A percentile compares a stretch with the other conserved stretches of the same genome.
Conservation (phyloP, 345 rosid species). For the Zanthoxylum bungeanum region DNA sequence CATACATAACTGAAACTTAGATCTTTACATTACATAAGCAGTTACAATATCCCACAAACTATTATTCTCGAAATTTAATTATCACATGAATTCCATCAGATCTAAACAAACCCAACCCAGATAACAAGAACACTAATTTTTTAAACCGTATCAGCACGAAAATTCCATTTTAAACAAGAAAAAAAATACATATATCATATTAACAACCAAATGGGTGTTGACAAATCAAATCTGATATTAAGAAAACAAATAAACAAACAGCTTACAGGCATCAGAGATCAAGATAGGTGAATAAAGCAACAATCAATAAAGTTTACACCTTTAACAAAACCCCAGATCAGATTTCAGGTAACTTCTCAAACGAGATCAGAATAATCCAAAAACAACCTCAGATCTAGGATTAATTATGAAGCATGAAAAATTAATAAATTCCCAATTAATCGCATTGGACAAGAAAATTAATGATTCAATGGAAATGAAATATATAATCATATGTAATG, state of each 20-base stretch:
- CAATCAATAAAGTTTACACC: neutral
- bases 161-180: neutral
- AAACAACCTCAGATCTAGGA: conserved; percentile 16
- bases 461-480: neutral
- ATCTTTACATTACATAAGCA: neutral
- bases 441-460: neutral
- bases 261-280: neutral
- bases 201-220: neutral
- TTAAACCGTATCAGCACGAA: neutral
- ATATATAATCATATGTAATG: neutral
- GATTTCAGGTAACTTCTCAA: neutral
- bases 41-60: too few relatives aligned
- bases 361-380: conserved; percentile 12
- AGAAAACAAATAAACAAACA: neutral
- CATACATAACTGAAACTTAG: neutral
- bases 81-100: neutral
- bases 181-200: neutral
- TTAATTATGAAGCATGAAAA: neutral
- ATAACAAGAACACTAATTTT: neutral
- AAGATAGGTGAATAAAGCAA: neutral
- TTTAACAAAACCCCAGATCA: neutral
- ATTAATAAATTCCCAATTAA: neutral
- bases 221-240: neutral
- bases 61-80: too few relatives aligned
- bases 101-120: neutral